phyloP scores from a whole-genome alignment of 2,329 filamentous ascomycete species.

The Paraconiothyrium brasiliense region DNA sequence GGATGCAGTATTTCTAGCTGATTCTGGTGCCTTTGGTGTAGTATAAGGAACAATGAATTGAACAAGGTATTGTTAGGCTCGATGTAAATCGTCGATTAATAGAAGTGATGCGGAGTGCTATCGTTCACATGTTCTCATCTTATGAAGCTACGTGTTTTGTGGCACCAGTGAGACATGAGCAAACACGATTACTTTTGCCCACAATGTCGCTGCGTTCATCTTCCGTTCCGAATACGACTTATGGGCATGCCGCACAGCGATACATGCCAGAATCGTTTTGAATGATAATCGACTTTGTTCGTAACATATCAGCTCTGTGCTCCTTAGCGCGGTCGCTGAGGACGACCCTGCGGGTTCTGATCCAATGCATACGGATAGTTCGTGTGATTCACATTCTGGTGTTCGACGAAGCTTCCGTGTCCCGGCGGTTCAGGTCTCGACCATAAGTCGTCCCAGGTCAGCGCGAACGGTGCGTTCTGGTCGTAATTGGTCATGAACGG shows the following conservation, averaged over 20 bases:
- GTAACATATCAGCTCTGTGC: neutral
- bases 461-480: neutral
- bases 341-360: neutral
- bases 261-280: neutral
- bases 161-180: too few relatives aligned
- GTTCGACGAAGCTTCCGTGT: neutral
- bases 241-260: neutral
- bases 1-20: too few relatives aligned
- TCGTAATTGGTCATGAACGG: conserved; percentile 9
- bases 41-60: too few relatives aligned
- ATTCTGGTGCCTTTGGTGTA: neutral
- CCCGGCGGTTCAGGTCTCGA: neutral
- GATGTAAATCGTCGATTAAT: too few relatives aligned
- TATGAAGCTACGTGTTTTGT: too few relatives aligned
- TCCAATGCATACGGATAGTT: neutral
- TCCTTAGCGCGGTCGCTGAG: neutral
- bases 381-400: neutral
- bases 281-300: neutral
- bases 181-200: too few relatives aligned
- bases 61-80: too few relatives aligned
- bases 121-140: too few relatives aligned
- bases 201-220: too few relatives aligned
- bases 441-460: neutral
- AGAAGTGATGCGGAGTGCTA: too few relatives aligned
- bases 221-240: too few relatives aligned